Conservation (phyloP, 129 eudicot genomes). For the Flaveria sonorensis region DNA sequence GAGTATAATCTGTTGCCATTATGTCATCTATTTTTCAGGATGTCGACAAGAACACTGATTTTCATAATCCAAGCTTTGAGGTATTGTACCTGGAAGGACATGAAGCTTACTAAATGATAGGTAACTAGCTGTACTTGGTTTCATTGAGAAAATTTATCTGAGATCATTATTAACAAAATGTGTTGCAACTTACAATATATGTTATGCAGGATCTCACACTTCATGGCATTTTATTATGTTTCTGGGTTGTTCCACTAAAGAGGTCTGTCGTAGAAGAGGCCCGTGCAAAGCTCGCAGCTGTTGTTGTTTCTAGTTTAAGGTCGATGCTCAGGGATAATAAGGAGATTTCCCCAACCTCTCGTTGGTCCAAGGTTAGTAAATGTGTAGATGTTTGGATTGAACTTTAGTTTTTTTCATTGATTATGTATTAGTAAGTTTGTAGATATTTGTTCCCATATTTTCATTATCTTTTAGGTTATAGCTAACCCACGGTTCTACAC, state of each 20-base stretch:
- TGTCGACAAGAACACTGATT: conserved; percentile 70
- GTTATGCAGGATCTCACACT: conserved; percentile 23
- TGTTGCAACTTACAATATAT: conserved; percentile 19
- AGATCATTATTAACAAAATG: conserved; percentile 17
- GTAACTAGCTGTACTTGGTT: conserved; percentile 38
- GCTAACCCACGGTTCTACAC: too few species aligned
- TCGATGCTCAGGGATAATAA: conserved; percentile 75
- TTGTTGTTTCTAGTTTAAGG: conserved; percentile 62
- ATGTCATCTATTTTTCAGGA: conserved; percentile 47
- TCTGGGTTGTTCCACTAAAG: conserved; percentile 73
- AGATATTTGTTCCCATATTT: too few species aligned
- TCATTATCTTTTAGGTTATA: too few species aligned
- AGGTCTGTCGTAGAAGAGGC: conserved; percentile 77
- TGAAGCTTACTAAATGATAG: conserved; percentile 83
- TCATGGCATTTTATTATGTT: conserved; percentile 14
- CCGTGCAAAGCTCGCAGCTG: conserved; percentile 74
- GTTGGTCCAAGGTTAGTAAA: conserved; percentile 87
- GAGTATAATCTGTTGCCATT: conserved; percentile 25
- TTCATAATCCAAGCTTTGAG: conserved; percentile 80
- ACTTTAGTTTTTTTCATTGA: not conserved
- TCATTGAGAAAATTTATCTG: not conserved
- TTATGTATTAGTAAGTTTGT: too few species aligned
- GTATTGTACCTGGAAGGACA: conserved; percentile 81
- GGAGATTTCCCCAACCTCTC: conserved; percentile 65
- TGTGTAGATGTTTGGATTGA: not conserved